A percentile compares a stretch with the other conserved stretches of the same genome.
phyloP scores from a whole-genome alignment of 1,284 basidiomycete genomes.

The Pulchroboletus neoregius region DNA sequence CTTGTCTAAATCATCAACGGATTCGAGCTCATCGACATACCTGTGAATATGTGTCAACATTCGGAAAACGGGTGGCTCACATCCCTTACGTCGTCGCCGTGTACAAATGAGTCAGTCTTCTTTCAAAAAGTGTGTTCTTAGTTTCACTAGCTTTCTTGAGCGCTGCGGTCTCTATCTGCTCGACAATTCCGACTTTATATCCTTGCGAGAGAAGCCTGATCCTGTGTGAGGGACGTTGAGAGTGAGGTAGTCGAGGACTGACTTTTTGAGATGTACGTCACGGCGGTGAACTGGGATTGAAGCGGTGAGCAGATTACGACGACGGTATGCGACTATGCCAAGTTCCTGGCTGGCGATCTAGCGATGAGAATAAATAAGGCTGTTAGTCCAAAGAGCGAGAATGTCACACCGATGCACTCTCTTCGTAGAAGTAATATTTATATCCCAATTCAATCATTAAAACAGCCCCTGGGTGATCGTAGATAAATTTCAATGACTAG shows the following conservation, averaged over 20 bases:
- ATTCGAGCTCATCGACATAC: conserved; percentile 70
- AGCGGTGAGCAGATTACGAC: conserved; percentile 80
- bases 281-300: conserved; percentile 81
- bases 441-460: conserved; percentile 89
- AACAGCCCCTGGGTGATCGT: conserved; percentile 69
- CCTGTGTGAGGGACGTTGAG: neutral
- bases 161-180: conserved; percentile 94
- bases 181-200: conserved; percentile 86
- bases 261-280: conserved; percentile 88
- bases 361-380: conserved; percentile 16
- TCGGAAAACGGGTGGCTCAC: neutral
- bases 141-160: conserved; percentile 90
- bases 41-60: conserved; percentile 36
- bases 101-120: conserved; percentile 79
- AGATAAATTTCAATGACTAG: conserved; percentile 56
- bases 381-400: neutral
- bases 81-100: conserved; percentile 79
- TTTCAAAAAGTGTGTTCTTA: conserved; percentile 76
- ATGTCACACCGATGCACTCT: conserved; percentile 66
- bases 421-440: conserved; percentile 85
- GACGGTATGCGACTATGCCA: conserved; percentile 75
- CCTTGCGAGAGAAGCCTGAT: conserved; percentile 79
- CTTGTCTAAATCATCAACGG: conserved; percentile 60
- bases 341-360: conserved; percentile 78
- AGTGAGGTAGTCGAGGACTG: conserved; percentile 16